Evolutionary conservation across 257 asterid species (phyloP).

Genomic region (Echium plantagineum): DNA sequence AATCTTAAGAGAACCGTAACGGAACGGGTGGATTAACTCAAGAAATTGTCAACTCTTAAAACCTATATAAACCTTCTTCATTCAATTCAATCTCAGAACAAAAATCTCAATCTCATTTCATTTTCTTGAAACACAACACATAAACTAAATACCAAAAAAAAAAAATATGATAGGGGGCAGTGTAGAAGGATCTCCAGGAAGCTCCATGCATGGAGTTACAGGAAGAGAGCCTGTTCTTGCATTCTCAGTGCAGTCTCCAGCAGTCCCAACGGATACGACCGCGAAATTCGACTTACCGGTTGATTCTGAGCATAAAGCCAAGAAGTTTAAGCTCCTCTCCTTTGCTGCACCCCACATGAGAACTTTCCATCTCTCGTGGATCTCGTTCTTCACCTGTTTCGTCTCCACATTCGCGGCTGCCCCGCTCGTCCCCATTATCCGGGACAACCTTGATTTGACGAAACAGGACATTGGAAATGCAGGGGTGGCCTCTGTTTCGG

Average conservation of each 20-base stretch:
- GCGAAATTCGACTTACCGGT: slow-evolving; percentile 51
- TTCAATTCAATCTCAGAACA: not conserved
- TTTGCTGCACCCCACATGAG: slow-evolving; percentile 50
- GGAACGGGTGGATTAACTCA: no score
- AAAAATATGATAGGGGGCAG: slow-evolving; percentile 5
- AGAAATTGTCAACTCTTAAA: not conserved
- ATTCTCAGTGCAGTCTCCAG: slow-evolving; percentile 21
- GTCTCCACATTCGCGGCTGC: slow-evolving; percentile 59
- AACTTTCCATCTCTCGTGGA: slow-evolving; percentile 55
- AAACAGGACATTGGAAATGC: slow-evolving; percentile 47
- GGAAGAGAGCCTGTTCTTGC: slow-evolving; percentile 45
- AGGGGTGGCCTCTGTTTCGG: slow-evolving; percentile 46
- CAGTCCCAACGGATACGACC: slow-evolving; percentile 31
- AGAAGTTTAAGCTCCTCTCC: slow-evolving; percentile 35
- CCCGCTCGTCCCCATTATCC: slow-evolving; percentile 50
- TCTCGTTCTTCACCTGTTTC: slow-evolving; percentile 52
- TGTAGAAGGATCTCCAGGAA: slow-evolving; percentile 25
- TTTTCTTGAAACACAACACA: not conserved
- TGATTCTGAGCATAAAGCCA: slow-evolving; percentile 58
- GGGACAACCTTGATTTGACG: slow-evolving; percentile 39
- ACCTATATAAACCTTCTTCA: not conserved
- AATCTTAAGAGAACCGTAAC: no score
- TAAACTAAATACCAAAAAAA: no score
- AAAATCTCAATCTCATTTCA: not conserved
- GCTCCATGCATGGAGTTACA: slow-evolving; percentile 68